These are phyloP conservation scores for Lepidium sativum DNA, from an alignment of 345 rosid species.

Conservation along the genomic window DNA sequence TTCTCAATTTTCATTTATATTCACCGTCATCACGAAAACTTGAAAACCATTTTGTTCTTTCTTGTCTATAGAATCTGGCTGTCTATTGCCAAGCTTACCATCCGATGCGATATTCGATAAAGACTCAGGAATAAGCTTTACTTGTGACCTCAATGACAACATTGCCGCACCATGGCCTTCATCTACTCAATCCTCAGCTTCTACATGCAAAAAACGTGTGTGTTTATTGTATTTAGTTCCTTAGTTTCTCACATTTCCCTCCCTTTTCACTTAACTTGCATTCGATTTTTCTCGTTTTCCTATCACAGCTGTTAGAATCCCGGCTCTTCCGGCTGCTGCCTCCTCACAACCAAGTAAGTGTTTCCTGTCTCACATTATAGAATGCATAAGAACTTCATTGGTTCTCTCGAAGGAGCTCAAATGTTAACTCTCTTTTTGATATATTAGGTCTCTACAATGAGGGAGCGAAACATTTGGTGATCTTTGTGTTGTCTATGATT, in stretches of 20 bases:
- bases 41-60: not conserved
- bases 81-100: constrained; percentile 93
- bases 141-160: constrained; percentile 93
- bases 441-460: constrained; percentile 46
- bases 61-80: constrained; percentile 58
- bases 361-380: not conserved
- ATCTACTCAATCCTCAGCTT: constrained; percentile 42
- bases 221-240: not conserved
- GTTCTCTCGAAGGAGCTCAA: not conserved
- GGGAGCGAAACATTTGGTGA: constrained; percentile 21
- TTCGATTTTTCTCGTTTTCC: not conserved
- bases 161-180: constrained; percentile 95
- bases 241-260: not conserved
- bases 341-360: constrained; percentile 61
- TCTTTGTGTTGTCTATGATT: constrained; percentile 24
- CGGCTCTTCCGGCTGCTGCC: constrained; percentile 94
- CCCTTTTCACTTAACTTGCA: not conserved
- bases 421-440: not conserved
- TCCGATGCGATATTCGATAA: constrained; percentile 87
- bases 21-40: not conserved
- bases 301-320: constrained; percentile 67
- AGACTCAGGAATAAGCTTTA: constrained; percentile 74
- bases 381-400: not conserved
- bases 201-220: constrained; percentile 75
- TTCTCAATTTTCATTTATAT: not conserved